Conservation (phyloP, 345 rosid species). For the Excoecaria cochinchinensis region DNA sequence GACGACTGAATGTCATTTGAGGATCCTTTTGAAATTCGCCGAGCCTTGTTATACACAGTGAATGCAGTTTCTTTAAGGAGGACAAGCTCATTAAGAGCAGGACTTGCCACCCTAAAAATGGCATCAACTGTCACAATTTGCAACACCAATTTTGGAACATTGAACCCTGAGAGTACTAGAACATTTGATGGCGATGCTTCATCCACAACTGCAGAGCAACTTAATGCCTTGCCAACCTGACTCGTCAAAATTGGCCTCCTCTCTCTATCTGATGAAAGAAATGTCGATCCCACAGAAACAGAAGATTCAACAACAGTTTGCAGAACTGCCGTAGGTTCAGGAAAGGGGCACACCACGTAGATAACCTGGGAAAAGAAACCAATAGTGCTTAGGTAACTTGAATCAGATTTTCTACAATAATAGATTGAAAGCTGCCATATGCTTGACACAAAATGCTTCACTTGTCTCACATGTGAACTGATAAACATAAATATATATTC, state of each 20-base stretch:
- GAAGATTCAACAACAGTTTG: constrained; percentile 86
- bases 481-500: background rate
- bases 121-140: constrained; percentile 92
- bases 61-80: constrained; percentile 95
- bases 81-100: constrained; percentile 75
- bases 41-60: constrained; percentile 89
- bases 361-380: constrained; percentile 53
- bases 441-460: background rate
- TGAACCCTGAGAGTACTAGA: constrained; percentile 83
- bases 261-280: constrained; percentile 64
- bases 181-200: constrained; percentile 82
- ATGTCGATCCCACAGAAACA: constrained; percentile 75
- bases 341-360: constrained; percentile 98
- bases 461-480: background rate
- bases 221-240: constrained; percentile 90
- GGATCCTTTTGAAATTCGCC: constrained; percentile 79
- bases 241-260: constrained; percentile 58
- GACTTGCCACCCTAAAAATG: constrained; percentile 87
- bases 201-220: constrained; percentile 79
- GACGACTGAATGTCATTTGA: constrained; percentile 59
- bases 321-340: constrained; percentile 88
- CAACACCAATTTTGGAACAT: constrained; percentile 75
- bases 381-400: background rate
- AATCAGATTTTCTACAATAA: background rate
- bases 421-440: background rate